Evolutionary conservation across 2,329 filamentous ascomycete genomes (phyloP), one percentile per base, ranked within the genome.

Genomic region (Fusarium compactum): DNA sequence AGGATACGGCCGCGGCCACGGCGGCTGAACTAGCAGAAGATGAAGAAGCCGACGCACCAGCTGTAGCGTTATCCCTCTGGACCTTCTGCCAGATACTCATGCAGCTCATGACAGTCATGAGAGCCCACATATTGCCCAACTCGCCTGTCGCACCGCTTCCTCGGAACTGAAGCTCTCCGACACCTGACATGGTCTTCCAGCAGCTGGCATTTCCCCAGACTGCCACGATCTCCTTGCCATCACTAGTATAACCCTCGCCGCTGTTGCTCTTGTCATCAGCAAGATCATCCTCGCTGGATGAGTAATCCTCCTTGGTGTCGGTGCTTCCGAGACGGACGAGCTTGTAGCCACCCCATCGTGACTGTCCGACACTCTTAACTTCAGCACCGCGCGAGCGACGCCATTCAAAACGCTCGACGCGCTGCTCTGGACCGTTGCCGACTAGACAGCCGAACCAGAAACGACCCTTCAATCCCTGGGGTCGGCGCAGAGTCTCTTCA

Each of bases 51-150:
- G 58, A 22, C 4, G 48, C 45, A 30, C 59, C 46, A n/a, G 59
- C 65, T 4, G 51, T 62, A 22, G 52, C 61, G 44, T 54, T 53
- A 20, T 67, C 58, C 40, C 71, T 58, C 46, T 52, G 62, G 2
- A 46, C 44, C 52, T 59, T 65, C 20, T 73, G 59, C 68, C 72
- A 75, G 24, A 75, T 72, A 6, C 68, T 70, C 68, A 75, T 61
- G 8, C 62, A 71, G n/a, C 73, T 76, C 72, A 75, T 74, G 25
- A 76, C 45, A 11, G 64, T 69, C 73, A 76, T 76, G 30, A 76
- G 30, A 10, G 51, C 52, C 75, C 75, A 76, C 5, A 63, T 47
- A 2, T 65, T 56, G 1, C 75, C 75, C 43, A 76, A 52, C 63
- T 76, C 75, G 22, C 74, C 74, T 15, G 71, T 70, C 6, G 71